Evolutionary conservation across 441 rosid genomes (phyloP).

Genomic region (Brassica balearica): DNA sequence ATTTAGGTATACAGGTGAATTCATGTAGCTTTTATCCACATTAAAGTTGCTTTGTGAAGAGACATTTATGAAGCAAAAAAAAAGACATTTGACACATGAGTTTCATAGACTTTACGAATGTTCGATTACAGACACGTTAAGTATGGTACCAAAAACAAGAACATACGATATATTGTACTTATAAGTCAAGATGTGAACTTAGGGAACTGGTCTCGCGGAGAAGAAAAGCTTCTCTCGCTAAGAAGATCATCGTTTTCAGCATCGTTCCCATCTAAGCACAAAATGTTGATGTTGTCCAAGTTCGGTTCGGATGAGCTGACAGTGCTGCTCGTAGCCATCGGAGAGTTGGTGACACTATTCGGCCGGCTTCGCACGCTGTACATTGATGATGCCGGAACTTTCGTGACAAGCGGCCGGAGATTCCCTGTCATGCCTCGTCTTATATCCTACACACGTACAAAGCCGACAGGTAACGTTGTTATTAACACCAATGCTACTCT

Average conservation of each 20-base stretch:
- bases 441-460: slow-evolving; percentile 63
- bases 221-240: slow-evolving; percentile 58
- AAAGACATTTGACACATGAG: slow-evolving; percentile 13
- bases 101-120: slow-evolving; percentile 9
- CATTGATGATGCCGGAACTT: slow-evolving; percentile 78
- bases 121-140: slow-evolving; percentile 33
- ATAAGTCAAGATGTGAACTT: slow-evolving; percentile 43
- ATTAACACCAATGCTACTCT: background rate
- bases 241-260: slow-evolving; percentile 56
- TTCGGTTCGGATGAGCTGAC: slow-evolving; percentile 77
- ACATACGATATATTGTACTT: background rate
- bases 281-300: slow-evolving; percentile 58
- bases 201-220: slow-evolving; percentile 51
- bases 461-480: background rate
- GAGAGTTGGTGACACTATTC: slow-evolving; percentile 60
- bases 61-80: slow-evolving; percentile 7
- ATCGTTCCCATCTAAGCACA: slow-evolving; percentile 59
- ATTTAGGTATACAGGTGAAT: no score
- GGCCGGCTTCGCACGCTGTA: slow-evolving; percentile 76
- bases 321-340: slow-evolving; percentile 61
- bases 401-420: slow-evolving; percentile 63
- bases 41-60: background rate
- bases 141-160: slow-evolving; percentile 20
- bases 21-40: no score
- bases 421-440: slow-evolving; percentile 70